Conservation (phyloP, 768 basidiomycete genomes). For the Mrakia hoshinonis region DNA sequence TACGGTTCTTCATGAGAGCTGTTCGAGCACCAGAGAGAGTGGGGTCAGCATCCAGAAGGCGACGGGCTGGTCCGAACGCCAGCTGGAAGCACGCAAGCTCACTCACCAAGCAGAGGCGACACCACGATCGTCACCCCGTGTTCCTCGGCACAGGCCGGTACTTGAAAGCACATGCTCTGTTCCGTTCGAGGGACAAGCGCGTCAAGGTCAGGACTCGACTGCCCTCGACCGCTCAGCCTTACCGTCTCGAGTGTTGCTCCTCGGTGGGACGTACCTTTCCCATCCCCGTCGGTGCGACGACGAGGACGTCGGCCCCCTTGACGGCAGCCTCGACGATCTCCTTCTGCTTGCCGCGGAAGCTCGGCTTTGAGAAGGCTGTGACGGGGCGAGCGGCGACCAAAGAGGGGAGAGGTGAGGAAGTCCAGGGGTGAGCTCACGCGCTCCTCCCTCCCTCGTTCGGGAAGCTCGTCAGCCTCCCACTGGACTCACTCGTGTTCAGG, state of each 20-base stretch:
- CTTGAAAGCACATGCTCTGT: conserved; percentile 79
- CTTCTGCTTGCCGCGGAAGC: conserved; percentile 68
- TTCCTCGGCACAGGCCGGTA: conserved; percentile 66
- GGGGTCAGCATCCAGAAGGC: not conserved
- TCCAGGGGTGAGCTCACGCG: not conserved
- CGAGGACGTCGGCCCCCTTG: conserved; percentile 44
- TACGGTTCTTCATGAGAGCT: conserved; percentile 80
- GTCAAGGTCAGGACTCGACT: not conserved
- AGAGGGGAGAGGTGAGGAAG: not conserved
- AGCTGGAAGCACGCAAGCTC: not conserved
- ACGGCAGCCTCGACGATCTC: conserved; percentile 65
- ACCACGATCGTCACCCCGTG: conserved; percentile 64
- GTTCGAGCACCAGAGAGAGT: not conserved
- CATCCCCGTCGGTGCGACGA: conserved; percentile 75
- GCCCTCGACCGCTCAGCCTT: not conserved
- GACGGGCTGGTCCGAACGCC: not conserved
- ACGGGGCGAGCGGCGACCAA: not conserved
- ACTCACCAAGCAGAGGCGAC: conserved; percentile 64
- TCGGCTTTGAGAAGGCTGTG: conserved; percentile 59
- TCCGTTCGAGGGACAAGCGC: not conserved
- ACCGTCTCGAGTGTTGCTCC: not conserved
- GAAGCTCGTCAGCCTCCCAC: not conserved
- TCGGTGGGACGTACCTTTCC: conserved; percentile 57
- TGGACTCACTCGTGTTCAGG: conserved; percentile 20
- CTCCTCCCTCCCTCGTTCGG: not conserved